Percentiles rank a stretch among this genome's conserved stretches.
Evolutionary conservation across 2,329 filamentous ascomycete species (phyloP).

Genomic region (Cadophora sp.): DNA sequence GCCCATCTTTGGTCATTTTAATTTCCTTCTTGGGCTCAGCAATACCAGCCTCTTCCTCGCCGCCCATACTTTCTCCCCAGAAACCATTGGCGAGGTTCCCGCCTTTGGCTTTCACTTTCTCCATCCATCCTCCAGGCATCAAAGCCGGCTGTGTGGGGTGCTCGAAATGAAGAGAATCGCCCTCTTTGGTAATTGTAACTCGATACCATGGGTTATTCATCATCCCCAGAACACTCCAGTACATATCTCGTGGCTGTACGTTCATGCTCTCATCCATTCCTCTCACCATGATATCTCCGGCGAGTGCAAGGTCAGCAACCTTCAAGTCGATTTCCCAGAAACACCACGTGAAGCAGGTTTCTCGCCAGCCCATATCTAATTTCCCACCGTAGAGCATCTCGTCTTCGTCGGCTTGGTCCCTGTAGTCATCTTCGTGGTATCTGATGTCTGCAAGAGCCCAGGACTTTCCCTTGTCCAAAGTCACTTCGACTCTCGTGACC

Average conservation of each 20-base stretch:
- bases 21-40: conserved; percentile 68
- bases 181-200: conserved; percentile 75
- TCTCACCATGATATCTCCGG: conserved; percentile 79
- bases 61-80: conserved; percentile 78
- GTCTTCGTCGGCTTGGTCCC: conserved; percentile 61
- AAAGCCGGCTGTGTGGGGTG: conserved; percentile 85
- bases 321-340: conserved; percentile 82
- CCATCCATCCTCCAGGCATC: conserved; percentile 90
- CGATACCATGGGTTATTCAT: conserved; percentile 98
- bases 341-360: conserved; percentile 88
- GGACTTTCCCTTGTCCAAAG: conserved; percentile 79
- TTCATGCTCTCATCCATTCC: conserved; percentile 92
- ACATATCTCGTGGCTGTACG: conserved; percentile 89
- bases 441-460: conserved; percentile 81
- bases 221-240: conserved; percentile 95
- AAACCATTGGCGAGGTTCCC: conserved; percentile 81
- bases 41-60: conserved; percentile 53
- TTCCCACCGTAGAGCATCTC: conserved; percentile 76
- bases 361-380: conserved; percentile 82
- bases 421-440: conserved; percentile 87
- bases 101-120: conserved; percentile 81
- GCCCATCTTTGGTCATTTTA: conserved; percentile 74
- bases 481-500: conserved; percentile 82
- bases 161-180: conserved; percentile 74
- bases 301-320: conserved; percentile 63